Conservation (phyloP, 2,329 filamentous ascomycete genomes). For the Fonsecaea pedrosoi region DNA sequence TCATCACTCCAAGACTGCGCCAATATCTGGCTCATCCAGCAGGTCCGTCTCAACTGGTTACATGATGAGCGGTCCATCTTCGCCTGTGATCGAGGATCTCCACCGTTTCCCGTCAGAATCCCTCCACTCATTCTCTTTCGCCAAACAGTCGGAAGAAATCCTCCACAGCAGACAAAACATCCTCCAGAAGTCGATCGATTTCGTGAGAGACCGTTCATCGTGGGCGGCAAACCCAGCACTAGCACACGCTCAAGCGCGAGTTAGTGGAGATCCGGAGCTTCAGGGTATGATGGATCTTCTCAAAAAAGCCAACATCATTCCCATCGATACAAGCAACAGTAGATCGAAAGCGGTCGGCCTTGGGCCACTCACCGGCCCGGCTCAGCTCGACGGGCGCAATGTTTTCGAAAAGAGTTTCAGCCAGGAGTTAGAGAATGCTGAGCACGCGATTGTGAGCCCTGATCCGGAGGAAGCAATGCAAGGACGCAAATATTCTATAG, state of each 20-base stretch:
- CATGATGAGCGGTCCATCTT: conserved; percentile 68
- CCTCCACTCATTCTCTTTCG: conserved; percentile 96
- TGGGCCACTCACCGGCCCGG: conserved; percentile 81
- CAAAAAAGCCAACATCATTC: conserved; percentile 79
- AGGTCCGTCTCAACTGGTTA: conserved; percentile 46
- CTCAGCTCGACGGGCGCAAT: conserved; percentile 74
- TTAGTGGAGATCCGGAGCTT: conserved; percentile 81
- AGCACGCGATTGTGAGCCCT: conserved; percentile 42
- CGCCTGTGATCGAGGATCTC: conserved; percentile 82
- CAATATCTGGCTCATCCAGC: conserved; percentile 65
- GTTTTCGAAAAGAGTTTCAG: conserved; percentile 84
- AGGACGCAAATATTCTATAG: conserved; percentile 31
- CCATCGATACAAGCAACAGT: conserved; percentile 63
- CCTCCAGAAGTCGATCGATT: conserved; percentile 90
- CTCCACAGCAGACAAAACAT: conserved; percentile 92
- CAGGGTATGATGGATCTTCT: conserved; percentile 91
- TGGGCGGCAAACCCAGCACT: conserved; percentile 79
- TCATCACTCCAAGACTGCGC: conserved; percentile 74
- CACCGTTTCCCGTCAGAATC: conserved; percentile 94
- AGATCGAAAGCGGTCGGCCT: conserved; percentile 52
- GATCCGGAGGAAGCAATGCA: conserved; percentile 19
- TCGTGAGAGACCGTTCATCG: conserved; percentile 90
- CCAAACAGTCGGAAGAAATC: conserved; percentile 90
- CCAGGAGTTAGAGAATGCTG: conserved; percentile 55
- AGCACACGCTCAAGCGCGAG: conserved; percentile 80